phyloP scores from a whole-genome alignment of 2,329 filamentous ascomycete species.

The Talaromyces albobiverticillius region DNA sequence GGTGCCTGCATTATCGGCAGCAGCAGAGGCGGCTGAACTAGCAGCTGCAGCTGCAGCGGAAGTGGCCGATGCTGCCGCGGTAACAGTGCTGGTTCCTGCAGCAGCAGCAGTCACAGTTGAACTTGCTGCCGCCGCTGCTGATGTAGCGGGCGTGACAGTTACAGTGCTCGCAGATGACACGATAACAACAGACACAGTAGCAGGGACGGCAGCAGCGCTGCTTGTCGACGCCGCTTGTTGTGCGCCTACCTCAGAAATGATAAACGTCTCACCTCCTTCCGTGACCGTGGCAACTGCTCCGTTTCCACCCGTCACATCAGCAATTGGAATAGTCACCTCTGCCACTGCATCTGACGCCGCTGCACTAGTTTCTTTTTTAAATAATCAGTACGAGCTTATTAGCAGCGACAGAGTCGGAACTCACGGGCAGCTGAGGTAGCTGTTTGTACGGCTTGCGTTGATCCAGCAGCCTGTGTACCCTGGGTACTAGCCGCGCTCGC shows the following conservation, averaged over 20 bases:
- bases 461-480: too few relatives aligned
- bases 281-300: not conserved
- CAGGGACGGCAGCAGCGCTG: not conserved
- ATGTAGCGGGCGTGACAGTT: not conserved
- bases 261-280: not conserved
- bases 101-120: not conserved
- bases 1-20: not conserved
- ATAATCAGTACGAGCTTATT: not conserved
- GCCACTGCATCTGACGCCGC: not conserved
- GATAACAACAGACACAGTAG: constrained; percentile 4
- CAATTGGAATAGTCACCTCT: too few relatives aligned
- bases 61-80: not conserved
- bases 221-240: not conserved
- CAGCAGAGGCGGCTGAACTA: not conserved
- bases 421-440: not conserved
- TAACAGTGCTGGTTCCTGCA: not conserved
- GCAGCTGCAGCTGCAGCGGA: not conserved
- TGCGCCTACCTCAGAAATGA: not conserved
- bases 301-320: not conserved
- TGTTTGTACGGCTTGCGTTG: not conserved
- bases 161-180: constrained; percentile 5
- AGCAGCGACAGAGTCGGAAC: not conserved
- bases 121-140: not conserved
- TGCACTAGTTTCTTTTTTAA: not conserved
- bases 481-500: too few relatives aligned